A percentile compares a stretch with the other conserved stretches of the same genome.
Evolutionary conservation across 2,329 filamentous ascomycete genomes (phyloP).

Genomic region (Coniochaeta sp.): DNA sequence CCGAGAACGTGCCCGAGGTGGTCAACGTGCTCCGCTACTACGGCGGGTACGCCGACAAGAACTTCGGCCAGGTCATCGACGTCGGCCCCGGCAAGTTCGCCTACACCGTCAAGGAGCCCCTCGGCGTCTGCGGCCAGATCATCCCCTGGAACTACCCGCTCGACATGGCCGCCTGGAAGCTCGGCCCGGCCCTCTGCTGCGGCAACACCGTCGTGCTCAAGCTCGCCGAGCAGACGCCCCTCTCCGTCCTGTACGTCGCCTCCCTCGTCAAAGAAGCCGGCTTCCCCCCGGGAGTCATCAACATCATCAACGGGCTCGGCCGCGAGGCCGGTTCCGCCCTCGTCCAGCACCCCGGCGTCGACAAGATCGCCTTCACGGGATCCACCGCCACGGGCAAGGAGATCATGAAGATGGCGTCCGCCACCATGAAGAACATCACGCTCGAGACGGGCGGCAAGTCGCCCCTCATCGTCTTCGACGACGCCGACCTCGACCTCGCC

Average conservation of each 20-base stretch:
- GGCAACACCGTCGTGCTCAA: conserved; percentile 59
- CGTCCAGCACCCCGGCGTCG: conserved; percentile 54
- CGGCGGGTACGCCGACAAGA: conserved; percentile 73
- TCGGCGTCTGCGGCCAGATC: conserved; percentile 71
- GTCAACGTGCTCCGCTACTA: conserved; percentile 60
- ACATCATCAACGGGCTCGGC: conserved; percentile 63
- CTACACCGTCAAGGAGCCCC: conserved; percentile 68
- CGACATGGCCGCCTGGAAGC: conserved; percentile 69
- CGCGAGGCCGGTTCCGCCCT: conserved; percentile 58
- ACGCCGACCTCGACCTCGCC: conserved; percentile 54
- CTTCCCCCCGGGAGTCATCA: conserved; percentile 69
- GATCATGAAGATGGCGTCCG: conserved; percentile 64
- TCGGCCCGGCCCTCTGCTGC: conserved; percentile 61
- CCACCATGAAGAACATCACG: conserved; percentile 54
- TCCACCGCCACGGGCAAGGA: conserved; percentile 60
- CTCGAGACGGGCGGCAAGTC: conserved; percentile 58
- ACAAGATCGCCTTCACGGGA: conserved; percentile 68
- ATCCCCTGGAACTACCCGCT: conserved; percentile 81
- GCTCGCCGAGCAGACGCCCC: conserved; percentile 57
- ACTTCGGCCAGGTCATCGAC: conserved; percentile 70
- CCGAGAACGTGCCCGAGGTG: conserved; percentile 50
- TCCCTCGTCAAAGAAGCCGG: conserved; percentile 64
- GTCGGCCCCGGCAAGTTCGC: conserved; percentile 63
- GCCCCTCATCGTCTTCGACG: conserved; percentile 53
- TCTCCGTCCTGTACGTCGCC: conserved; percentile 55